Base-by-base conservation (phyloP, 129 eudicot genomes). In the Centaurea solstitialis region DNA sequence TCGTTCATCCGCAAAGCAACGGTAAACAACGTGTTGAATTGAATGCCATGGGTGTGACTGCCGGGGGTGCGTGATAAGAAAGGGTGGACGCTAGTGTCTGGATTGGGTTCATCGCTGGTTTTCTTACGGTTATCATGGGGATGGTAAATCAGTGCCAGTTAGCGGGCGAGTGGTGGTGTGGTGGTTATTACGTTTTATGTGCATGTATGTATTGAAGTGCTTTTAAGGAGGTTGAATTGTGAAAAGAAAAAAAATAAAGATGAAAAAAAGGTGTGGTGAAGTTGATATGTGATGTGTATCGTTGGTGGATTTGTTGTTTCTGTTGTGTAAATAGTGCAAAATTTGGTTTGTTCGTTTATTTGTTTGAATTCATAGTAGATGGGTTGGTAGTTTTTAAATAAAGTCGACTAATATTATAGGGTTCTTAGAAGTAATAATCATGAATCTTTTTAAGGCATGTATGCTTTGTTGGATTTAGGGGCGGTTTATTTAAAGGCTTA, bases 1-100 rank as follows among this genome's bases (percentile, higher is more conserved):
- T 80, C 23, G 87, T 88, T 43, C 88, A 91, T 47, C 90, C 93
- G 3, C 88, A 87, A 39, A 85, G 72, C 20, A 81, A 90, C 43
- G 98, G 93, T 20, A 87, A 78, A 82, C 87, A 85, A 50, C 97
- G 86, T 76, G 91, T 91, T 77, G 91, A 87, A 76, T 73, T 94
- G 38, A 91, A 80, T 79, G 94, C 89, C 1, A 62, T 79, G 78
- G 82, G 91, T 17, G 86, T 93, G 75, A 84, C 96, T n/a, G 88
- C 96, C 17, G 78, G 90, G 79, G 96, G 86, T 59, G 70, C 65
- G 15, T 82, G 65, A 57, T 57, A 7, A 57, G 18, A 57, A 57
- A n/a, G 23, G 23, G 65, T 57, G n/a, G 64, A 53, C 18, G 61
- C 17, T 18, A 13, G 1, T 7, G 17, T 53, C 20, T 6, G 15